These are phyloP conservation scores for Biscutella auriculata DNA, from an alignment of 441 rosid species.

Conservation along the genomic window DNA sequence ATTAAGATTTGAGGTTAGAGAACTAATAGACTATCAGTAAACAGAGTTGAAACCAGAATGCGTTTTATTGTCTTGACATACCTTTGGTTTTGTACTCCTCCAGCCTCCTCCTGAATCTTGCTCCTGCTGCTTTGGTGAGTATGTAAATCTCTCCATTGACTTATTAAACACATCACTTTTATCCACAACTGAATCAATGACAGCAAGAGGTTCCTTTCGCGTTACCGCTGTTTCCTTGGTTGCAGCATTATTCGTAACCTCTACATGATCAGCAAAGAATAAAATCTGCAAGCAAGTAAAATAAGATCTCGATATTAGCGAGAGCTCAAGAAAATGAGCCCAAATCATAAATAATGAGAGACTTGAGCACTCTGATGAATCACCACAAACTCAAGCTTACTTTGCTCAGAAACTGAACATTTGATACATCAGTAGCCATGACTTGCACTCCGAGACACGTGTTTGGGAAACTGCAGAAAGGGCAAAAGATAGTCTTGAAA, in stretches of 20 bases:
- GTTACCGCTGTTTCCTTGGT: constrained; percentile 17
- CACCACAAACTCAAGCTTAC: constrained; percentile 22
- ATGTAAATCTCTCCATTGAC: constrained; percentile 50
- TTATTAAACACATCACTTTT: constrained; percentile 32
- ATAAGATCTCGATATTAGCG: not conserved
- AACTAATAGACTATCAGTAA: not conserved
- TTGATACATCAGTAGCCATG: constrained; percentile 75
- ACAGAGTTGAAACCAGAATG: constrained; percentile 6
- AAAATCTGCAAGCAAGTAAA: constrained; percentile 40
- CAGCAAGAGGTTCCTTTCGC: constrained; percentile 25
- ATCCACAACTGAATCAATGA: constrained; percentile 16
- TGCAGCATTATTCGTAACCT: constrained; percentile 27
- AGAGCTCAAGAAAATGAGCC: not conserved
- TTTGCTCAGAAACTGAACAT: constrained; percentile 66
- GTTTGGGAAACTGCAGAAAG: constrained; percentile 51
- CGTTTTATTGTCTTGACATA: constrained; percentile 15
- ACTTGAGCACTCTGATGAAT: not conserved
- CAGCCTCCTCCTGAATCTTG: constrained; percentile 52
- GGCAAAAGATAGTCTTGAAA: constrained; percentile 60
- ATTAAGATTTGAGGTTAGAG: not conserved
- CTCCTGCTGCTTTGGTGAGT: constrained; percentile 35
- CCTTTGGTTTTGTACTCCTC: constrained; percentile 82
- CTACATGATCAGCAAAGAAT: constrained; percentile 42
- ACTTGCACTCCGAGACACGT: constrained; percentile 71
- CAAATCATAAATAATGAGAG: not conserved